Base-by-base conservation (phyloP, 495 filamentous ascomycete species). In the Terfezia claveryi region DNA sequence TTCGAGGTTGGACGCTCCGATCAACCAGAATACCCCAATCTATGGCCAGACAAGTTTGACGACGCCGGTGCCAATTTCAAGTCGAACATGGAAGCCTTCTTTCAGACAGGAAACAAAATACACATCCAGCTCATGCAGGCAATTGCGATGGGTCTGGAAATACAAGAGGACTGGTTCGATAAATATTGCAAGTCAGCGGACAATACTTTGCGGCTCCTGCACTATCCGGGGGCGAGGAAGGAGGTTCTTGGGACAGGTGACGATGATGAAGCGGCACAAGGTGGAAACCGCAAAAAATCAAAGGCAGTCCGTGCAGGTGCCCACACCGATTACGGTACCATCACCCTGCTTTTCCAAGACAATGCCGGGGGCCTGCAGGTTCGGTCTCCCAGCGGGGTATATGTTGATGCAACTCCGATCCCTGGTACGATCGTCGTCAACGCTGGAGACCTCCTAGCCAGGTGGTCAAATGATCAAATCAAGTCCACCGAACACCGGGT, bases 341-440 rank as follows among this genome's bases (percentile, higher is more conserved):
- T 94, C 58, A 94, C 89, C 1, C 68, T 94, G 37, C 74, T 96
- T 16, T 95, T 96, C 69, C 89, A 96, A 66, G 89, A 94, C 69
- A 59, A 70, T 38, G 69, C 77, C 23, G 89, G 89, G 1, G 89
- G 89, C 0, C 63, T 95, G 55, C 87, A 96, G 68, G 87, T 94
- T 10, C 76, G 79, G 62, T 80, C 76, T 38, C 84, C 86, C 0
- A 77, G 75, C 36, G 83, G 84, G 0, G 78, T 72, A 0, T 96
- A 87, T 65, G 77, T 94, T 16, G 79, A 93, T 62, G 89, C 83
- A 16, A 83, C 75, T 36, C 89, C 89, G 0, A 85, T 93, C 54
- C 71, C 79, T 36, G 82, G 79, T 52, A 87, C 87, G 4, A 65
- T 91, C 54, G 85, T 96, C 7, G 75, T 96, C 36, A 95, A 96